These are phyloP conservation scores for Coemansia erecta DNA, from an alignment of 192 early-diverging fungal genomes.

Conservation along the genomic window DNA sequence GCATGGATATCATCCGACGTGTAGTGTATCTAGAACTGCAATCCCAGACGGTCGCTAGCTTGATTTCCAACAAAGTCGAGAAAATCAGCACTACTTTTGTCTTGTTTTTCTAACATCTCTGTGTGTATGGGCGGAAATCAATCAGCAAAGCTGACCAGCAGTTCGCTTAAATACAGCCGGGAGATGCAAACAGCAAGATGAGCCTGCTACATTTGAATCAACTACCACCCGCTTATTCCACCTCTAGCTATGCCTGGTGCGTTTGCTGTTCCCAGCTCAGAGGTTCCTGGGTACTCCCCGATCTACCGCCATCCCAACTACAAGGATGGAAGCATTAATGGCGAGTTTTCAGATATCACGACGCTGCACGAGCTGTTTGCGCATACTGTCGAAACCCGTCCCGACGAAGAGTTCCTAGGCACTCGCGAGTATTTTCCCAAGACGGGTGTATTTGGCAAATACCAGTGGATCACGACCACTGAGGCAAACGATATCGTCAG, in stretches of 20 bases:
- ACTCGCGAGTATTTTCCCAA: conserved; percentile 53
- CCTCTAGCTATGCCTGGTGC: neutral
- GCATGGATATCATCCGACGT: too few relatives aligned
- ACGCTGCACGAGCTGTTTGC: conserved; percentile 35
- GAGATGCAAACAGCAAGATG: too few relatives aligned
- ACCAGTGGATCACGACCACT: conserved; percentile 59
- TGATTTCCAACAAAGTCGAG: too few relatives aligned
- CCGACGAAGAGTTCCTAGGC: conserved; percentile 51
- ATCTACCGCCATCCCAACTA: conserved; percentile 21
- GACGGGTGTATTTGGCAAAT: conserved; percentile 49
- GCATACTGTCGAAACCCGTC: conserved; percentile 11
- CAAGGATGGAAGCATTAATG: conserved; percentile 32
- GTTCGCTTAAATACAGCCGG: too few relatives aligned
- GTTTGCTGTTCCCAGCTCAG: conserved; percentile 6
- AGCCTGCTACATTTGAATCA: neutral
- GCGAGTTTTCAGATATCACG: conserved; percentile 21
- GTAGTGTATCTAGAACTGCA: too few relatives aligned
- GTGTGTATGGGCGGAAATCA: too few relatives aligned
- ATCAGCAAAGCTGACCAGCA: too few relatives aligned
- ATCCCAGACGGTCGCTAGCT: too few relatives aligned
- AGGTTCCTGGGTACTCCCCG: conserved; percentile 8
- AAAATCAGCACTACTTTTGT: too few relatives aligned
- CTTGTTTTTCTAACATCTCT: too few relatives aligned
- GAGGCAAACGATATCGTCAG: conserved; percentile 50
- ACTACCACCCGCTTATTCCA: too few relatives aligned